Evolutionary conservation across 345 rosid species (phyloP).

Genomic region (Eucalyptus pumila): DNA sequence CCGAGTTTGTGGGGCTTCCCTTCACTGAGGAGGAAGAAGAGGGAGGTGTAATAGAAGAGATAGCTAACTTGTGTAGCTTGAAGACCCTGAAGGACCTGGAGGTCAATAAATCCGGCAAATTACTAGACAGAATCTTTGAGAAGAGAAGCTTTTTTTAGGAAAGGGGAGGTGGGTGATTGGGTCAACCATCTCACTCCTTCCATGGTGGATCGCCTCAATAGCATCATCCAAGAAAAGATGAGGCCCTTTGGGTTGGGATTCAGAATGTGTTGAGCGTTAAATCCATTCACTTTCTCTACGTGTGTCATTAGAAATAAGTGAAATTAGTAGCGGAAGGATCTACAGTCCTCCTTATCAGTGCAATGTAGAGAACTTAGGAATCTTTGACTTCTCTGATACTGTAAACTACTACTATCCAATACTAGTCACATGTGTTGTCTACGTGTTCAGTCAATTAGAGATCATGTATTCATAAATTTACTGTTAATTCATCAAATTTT

Average conservation of each 20-base stretch:
- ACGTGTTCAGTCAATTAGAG: no score
- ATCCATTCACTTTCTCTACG: neutral
- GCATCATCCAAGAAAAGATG: neutral
- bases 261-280: neutral
- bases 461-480: no score
- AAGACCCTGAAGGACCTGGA: neutral
- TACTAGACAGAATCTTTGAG: accelerated
- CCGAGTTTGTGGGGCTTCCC: neutral
- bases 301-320: neutral
- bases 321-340: no score
- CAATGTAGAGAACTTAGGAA: no score
- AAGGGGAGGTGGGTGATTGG: neutral
- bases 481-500: no score
- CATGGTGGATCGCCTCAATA: neutral
- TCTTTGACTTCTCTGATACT: no score
- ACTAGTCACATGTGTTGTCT: no score
- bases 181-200: neutral
- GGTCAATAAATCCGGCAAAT: neutral
- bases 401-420: no score
- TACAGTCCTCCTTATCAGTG: neutral
- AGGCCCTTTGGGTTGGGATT: neutral
- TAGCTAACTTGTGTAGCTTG: neutral
- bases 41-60: neutral
- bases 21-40: neutral
- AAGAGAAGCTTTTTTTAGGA: neutral